Evolutionary conservation across 2,329 filamentous ascomycete species (phyloP).

Genomic region (Cadophora gregata): DNA sequence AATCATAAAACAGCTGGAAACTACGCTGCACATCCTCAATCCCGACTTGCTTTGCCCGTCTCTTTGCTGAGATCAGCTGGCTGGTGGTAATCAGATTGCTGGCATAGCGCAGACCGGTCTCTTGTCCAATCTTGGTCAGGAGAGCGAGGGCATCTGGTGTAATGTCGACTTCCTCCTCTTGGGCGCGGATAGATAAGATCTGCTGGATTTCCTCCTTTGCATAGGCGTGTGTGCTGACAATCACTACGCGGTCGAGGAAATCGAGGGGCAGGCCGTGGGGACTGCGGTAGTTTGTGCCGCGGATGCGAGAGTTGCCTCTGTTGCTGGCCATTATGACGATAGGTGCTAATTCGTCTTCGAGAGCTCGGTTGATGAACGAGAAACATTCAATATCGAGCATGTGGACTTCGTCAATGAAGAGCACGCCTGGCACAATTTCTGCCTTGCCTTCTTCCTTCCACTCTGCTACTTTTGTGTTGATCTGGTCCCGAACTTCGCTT

Average conservation of each 20-base stretch:
- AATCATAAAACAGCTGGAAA: slow-evolving; percentile 94
- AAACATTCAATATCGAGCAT: slow-evolving; percentile 99
- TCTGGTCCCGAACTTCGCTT: slow-evolving; percentile 96
- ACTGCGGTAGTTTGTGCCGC: slow-evolving; percentile 90
- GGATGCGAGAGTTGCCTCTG: slow-evolving; percentile 86
- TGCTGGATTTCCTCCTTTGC: slow-evolving; percentile 83
- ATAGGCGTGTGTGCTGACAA: slow-evolving; percentile 93
- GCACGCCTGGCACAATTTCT: slow-evolving; percentile 93
- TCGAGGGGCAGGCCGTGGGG: slow-evolving; percentile 95
- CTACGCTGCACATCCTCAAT: slow-evolving; percentile 91
- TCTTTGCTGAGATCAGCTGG: slow-evolving; percentile 84
- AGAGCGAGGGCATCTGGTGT: slow-evolving; percentile 89
- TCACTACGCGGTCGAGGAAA: slow-evolving; percentile 94
- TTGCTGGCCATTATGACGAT: slow-evolving; percentile 99
- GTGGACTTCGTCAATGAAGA: slow-evolving; percentile 99
- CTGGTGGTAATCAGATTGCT: slow-evolving; percentile 97
- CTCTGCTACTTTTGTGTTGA: slow-evolving; percentile 98
- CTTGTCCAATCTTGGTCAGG: slow-evolving; percentile 93
- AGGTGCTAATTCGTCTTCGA: slow-evolving; percentile 92
- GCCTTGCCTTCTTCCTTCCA: slow-evolving; percentile 99
- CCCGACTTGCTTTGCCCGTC: slow-evolving; percentile 81
- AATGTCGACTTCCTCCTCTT: slow-evolving; percentile 94
- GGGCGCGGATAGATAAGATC: slow-evolving; percentile 89
- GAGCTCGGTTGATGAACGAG: slow-evolving; percentile 95
- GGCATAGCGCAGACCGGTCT: slow-evolving; percentile 92